Evolutionary conservation across 805 yeast genomes (phyloP), one percentile per base, ranked within the genome.

Genomic region (Candida ipomoeae): DNA sequence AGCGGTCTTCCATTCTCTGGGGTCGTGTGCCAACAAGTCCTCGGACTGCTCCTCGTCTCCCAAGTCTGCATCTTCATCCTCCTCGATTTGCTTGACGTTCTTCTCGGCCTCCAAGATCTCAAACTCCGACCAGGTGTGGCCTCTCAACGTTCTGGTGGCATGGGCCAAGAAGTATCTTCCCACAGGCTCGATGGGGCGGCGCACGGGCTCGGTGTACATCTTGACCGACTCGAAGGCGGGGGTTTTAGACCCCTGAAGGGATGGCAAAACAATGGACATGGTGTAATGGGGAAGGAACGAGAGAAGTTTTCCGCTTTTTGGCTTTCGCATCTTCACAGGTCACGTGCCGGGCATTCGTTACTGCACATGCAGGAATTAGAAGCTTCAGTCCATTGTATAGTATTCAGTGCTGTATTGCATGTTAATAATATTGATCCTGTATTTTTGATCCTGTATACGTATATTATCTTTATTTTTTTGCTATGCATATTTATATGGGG

Each of bases 91-190:
- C 62, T 80, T 79, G 63, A 87, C 96, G 70, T 88, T 88, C 73
- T 82, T 84, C 67, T 85, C 95, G 54, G 96, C 96, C 79, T 91
- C 95, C 59, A 90, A 75, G 69, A 87, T 85, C 75, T 94, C 99
- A 65, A 82, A 94, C 74, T 94, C 98, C 49, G 97, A 89, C 96
- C 97, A 94, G 45, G 98, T 89, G 75, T 96, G 97, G 69, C 96
- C 96, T 74, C 96, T 84, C 62, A 91, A 78, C 48, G 95, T 82
- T 79, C 99, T 87, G 60, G 96, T 84, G 52, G 98, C 98, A 66
- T 94, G 99, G 47, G 97, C 97, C 62, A 94, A 77, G 76, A 91
- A 94, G 67, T 81, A 87, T 55, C 95, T 92, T 50, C 99, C 99
- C 59, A 92, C 97, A 36, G 99, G 98, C 75, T 94, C 99, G 55